These are phyloP conservation scores for Penicillium angulare DNA, from an alignment of 495 filamentous ascomycete species.

Conservation along the genomic window DNA sequence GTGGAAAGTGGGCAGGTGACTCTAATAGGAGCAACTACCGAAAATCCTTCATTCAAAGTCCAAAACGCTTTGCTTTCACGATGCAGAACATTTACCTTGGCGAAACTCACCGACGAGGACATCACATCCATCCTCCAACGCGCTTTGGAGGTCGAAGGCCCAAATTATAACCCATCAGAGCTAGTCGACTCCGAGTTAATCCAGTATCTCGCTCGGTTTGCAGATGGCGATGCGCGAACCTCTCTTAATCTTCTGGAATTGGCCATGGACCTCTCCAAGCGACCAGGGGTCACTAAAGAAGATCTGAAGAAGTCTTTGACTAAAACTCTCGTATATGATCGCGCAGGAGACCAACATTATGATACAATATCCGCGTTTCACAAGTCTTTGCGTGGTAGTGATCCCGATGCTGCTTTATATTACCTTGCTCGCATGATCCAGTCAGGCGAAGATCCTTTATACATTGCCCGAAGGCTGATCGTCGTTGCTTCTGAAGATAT, in stretches of 20 bases:
- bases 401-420: conserved; percentile 85
- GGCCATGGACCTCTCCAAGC: conserved; percentile 63
- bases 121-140: conserved; percentile 69
- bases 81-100: conserved; percentile 85
- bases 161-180: conserved; percentile 50
- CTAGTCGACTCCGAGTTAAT: conserved; percentile 78
- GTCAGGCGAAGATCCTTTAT: conserved; percentile 90
- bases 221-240: conserved; percentile 89
- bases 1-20: conserved; percentile 91
- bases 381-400: conserved; percentile 86
- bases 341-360: conserved; percentile 90
- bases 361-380: conserved; percentile 97
- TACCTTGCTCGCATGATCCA: conserved; percentile 96
- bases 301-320: conserved; percentile 78
- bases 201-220: conserved; percentile 75
- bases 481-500: conserved; percentile 92
- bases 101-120: conserved; percentile 68
- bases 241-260: conserved; percentile 91
- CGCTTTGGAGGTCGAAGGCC: conserved; percentile 64
- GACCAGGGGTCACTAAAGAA: conserved; percentile 54
- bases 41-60: conserved; percentile 95
- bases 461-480: conserved; percentile 86
- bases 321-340: conserved; percentile 90
- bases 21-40: conserved; percentile 92
- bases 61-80: conserved; percentile 84